Conservation (phyloP, 306 rosid species). For the Begonia peltatifolia region DNA sequence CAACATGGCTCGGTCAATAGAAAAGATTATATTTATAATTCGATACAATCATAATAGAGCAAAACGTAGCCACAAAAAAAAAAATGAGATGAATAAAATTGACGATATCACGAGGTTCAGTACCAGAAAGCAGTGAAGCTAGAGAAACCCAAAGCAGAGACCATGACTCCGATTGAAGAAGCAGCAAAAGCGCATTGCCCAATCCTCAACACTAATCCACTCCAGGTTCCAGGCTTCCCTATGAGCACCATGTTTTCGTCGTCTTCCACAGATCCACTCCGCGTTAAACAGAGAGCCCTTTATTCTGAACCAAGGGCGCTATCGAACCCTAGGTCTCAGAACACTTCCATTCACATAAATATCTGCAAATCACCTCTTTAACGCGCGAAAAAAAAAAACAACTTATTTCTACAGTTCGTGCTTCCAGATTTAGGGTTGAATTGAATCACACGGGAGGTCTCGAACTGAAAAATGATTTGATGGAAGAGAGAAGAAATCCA, state of each 20-base stretch:
- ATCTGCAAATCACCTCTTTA: not conserved
- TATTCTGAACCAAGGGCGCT: constrained; percentile 12
- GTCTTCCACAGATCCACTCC: constrained; percentile 3
- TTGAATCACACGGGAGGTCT: too few relatives aligned
- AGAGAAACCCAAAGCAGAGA: constrained; percentile 55
- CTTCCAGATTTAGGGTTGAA: too few relatives aligned
- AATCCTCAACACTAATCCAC: constrained; percentile 51
- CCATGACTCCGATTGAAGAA: constrained; percentile 65
- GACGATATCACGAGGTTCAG: not conserved
- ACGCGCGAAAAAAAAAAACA: not conserved
- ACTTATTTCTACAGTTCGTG: too few relatives aligned
- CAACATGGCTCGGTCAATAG: too few relatives aligned
- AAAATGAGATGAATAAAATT: not conserved
- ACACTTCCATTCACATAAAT: constrained; percentile 8
- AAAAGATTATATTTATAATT: too few relatives aligned
- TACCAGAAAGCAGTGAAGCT: constrained; percentile 84
- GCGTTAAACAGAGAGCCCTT: constrained; percentile 15
- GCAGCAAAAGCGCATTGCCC: constrained; percentile 73
- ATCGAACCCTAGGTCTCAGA: constrained; percentile 30
- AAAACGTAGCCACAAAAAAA: not conserved
- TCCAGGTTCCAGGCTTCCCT: constrained; percentile 74
- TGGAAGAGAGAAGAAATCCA: too few relatives aligned
- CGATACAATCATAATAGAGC: too few relatives aligned
- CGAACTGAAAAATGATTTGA: too few relatives aligned
- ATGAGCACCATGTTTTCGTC: constrained; percentile 38